A percentile compares a stretch with the other conserved stretches of the same genome.
phyloP scores from a whole-genome alignment of 495 filamentous ascomycete genomes.

The Extremus antarcticus region DNA sequence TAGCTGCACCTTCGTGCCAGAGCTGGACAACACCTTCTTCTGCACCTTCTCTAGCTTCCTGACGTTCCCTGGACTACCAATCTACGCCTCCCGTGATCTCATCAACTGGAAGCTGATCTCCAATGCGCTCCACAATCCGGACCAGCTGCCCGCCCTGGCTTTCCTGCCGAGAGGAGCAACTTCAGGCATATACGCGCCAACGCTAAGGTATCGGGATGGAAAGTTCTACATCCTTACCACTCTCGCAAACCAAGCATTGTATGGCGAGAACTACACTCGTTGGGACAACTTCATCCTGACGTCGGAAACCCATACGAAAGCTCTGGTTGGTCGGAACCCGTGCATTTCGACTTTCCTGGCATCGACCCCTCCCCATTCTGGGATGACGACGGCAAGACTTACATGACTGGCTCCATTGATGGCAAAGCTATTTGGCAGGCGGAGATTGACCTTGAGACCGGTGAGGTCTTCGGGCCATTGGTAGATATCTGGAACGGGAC shows the following conservation, averaged over 20 bases:
- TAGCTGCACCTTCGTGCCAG: slow-evolving; percentile 38
- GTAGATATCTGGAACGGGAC: too few species aligned
- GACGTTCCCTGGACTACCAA: slow-evolving; percentile 43
- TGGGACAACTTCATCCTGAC: too few species aligned
- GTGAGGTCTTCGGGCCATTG: too few species aligned
- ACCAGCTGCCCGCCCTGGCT: slow-evolving; percentile 17
- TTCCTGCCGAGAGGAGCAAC: slow-evolving; percentile 7
- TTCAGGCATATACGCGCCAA: slow-evolving; percentile 25
- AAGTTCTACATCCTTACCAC: slow-evolving; percentile 21
- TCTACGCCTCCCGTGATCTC: slow-evolving; percentile 43
- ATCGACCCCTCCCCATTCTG: slow-evolving; percentile 35
- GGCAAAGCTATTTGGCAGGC: too few species aligned
- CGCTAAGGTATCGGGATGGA: slow-evolving; percentile 20
- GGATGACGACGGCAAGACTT: slow-evolving; percentile 42
- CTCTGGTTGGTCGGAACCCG: slow-evolving; percentile 29
- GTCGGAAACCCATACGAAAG: slow-evolving; percentile 16
- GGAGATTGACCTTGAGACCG: too few species aligned
- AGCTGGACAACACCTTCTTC: slow-evolving; percentile 38
- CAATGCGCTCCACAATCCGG: slow-evolving; percentile 18
- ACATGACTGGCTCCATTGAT: too few species aligned
- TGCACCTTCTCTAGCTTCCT: slow-evolving; percentile 45
- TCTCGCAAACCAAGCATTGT: too few species aligned
- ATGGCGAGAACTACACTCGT: too few species aligned
- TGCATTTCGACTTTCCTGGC: slow-evolving; percentile 28
- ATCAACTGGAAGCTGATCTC: slow-evolving; percentile 43